Base-by-base conservation (phyloP, 805 yeast species). In the Suhomyces vadensis region DNA sequence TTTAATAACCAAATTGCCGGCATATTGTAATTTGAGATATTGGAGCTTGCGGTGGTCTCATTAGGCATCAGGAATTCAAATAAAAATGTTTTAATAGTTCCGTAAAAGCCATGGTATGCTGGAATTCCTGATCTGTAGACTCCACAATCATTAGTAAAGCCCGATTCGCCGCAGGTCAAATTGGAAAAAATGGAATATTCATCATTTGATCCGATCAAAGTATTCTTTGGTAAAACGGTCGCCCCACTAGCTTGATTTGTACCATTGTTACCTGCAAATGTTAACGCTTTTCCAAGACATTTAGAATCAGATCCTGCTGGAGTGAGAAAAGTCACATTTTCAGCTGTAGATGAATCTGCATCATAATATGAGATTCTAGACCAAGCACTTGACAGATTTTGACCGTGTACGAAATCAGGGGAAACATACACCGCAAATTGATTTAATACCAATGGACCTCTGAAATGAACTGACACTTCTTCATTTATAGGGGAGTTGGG, bases 1-100 rank as follows among this genome's bases (percentile, higher is more conserved):
- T 85, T 84, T 56, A 85, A 68, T 48, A 85, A 68, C 91, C 91
- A 85, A 53, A 83, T 83, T 16, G 88, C 90, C 7, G 91, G 88
- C 81, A 83, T 67, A 61, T 85, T 77, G 57, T 74, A 83, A 49
- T 64, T 61, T 26, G 65, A 52, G 25, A 54, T 54, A n/a, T 51
- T 51, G 44, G 60, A 58, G 13, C 47, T 27, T 17, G 54, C 53
- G 41, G 66, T 64, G 19, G 67, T 55, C 54, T 83, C 88, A 22
- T 67, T 63, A 37, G 91, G 91, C 79, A 82, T 79, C 43, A 70
- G 66, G 60, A 85, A 85, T 60, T 83, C 83, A 55, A 85, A 85
- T 49, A 84, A 64, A 56, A 85, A 85, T 85, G 85, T 77, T 65
- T 85, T 85, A 41, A 81, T 77, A 13, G 72, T 59, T 36, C 91